Conservation (phyloP, 768 basidiomycete species). For the Vishniacozyma victoriae region DNA sequence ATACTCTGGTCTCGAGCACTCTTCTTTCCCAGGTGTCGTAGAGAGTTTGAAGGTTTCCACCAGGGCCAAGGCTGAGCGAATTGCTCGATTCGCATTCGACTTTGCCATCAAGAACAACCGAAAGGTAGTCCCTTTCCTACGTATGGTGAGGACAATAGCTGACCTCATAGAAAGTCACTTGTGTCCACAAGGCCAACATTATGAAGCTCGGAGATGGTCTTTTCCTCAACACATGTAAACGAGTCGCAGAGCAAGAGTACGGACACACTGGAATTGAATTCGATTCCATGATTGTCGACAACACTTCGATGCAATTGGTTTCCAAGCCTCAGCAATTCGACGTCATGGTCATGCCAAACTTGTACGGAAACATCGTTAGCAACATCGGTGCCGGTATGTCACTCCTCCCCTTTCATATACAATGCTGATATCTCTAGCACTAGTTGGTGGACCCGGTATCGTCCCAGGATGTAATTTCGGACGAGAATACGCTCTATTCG, state of each 20-base stretch:
- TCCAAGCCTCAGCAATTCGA: slow-evolving; percentile 94
- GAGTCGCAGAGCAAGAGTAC: slow-evolving; percentile 86
- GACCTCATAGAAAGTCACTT: slow-evolving; percentile 81
- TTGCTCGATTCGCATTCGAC: slow-evolving; percentile 94
- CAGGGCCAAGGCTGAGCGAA: slow-evolving; percentile 88
- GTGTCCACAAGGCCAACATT: slow-evolving; percentile 99
- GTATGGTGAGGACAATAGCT: not conserved
- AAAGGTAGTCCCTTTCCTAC: slow-evolving; percentile 56
- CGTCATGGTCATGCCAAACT: slow-evolving; percentile 98
- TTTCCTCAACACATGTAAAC: slow-evolving; percentile 96
- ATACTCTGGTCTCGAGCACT: slow-evolving; percentile 95
- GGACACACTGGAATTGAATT: slow-evolving; percentile 80
- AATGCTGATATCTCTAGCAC: too few relatives aligned
- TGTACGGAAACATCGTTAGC: slow-evolving; percentile 91
- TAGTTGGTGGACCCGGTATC: slow-evolving; percentile 96
- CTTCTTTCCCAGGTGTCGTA: slow-evolving; percentile 92
- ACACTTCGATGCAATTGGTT: slow-evolving; percentile 99
- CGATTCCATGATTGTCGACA: slow-evolving; percentile 99
- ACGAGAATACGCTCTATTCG: slow-evolving; percentile 93
- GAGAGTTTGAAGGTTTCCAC: slow-evolving; percentile 98
- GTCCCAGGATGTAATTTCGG: slow-evolving; percentile 98
- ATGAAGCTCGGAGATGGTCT: slow-evolving; percentile 99
- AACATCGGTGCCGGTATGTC: slow-evolving; percentile 98
- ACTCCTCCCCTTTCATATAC: not conserved
- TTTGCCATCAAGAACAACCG: slow-evolving; percentile 97